A percentile compares a stretch with the other conserved stretches of the same genome.
Conservation (phyloP, 148 eudicot genomes). For the Persicaria tinctoria region DNA sequence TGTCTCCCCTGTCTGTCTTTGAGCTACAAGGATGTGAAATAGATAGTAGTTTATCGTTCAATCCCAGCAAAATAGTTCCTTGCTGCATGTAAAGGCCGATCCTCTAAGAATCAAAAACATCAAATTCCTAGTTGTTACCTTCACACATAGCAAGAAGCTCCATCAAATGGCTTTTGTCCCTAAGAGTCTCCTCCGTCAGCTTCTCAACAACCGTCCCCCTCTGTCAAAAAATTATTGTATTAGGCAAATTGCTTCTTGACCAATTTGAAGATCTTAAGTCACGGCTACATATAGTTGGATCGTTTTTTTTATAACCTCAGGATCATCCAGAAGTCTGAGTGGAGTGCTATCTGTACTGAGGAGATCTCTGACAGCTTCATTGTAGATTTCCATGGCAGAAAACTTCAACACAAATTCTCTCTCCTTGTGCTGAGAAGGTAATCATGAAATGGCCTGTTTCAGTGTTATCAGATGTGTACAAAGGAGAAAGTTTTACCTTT, state of each 20-base stretch:
- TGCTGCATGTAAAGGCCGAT: neutral
- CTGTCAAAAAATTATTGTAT: conserved; percentile 26
- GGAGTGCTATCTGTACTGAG: conserved; percentile 56
- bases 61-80: neutral
- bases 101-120: neutral
- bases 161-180: conserved; percentile 58
- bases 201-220: conserved; percentile 90
- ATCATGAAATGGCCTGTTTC: neutral
- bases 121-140: conserved; percentile 31
- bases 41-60: neutral
- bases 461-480: neutral
- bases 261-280: no score
- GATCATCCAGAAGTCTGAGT: conserved; percentile 91
- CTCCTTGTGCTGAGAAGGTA: conserved; percentile 44
- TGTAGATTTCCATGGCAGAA: conserved; percentile 86
- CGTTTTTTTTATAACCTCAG: conserved; percentile 54
- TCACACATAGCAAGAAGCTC: conserved; percentile 81
- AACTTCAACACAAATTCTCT: conserved; percentile 75
- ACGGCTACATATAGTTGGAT: neutral
- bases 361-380: conserved; percentile 87
- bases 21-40: conserved; percentile 43
- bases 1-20: conserved; percentile 93
- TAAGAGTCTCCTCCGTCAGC: conserved; percentile 61
- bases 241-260: neutral
- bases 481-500: neutral